Evolutionary conservation across 1,284 basidiomycete species (phyloP).

Genomic region (Ceratobasidium sp.): DNA sequence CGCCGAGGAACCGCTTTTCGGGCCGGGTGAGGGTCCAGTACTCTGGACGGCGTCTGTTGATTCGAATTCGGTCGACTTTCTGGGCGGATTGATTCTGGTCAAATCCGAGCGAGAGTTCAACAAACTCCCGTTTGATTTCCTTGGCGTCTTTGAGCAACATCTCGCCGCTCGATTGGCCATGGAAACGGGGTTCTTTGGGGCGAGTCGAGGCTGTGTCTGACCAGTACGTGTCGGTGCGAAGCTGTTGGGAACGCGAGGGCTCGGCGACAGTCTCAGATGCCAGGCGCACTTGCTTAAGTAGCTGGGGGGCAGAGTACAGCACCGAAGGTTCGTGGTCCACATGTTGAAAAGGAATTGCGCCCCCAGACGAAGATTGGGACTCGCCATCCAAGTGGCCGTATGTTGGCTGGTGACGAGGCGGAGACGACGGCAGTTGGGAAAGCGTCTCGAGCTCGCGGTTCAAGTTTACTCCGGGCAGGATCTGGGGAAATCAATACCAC

Average conservation of each 20-base stretch:
- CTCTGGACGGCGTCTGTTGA: not conserved
- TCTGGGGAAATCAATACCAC: not conserved
- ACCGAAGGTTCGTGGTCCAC: not conserved
- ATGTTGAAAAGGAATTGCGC: not conserved
- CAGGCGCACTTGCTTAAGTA: constrained; percentile 27
- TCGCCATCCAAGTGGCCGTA: not conserved
- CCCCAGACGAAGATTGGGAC: not conserved
- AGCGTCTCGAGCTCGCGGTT: constrained; percentile 29
- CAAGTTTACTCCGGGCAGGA: constrained; percentile 24
- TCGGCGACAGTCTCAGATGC: not conserved
- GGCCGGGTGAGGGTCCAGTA: constrained; percentile 15
- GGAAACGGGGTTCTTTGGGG: constrained; percentile 17
- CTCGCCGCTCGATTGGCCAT: constrained; percentile 33
- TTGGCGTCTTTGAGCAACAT: constrained; percentile 24
- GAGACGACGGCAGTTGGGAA: not conserved
- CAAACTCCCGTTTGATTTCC: constrained; percentile 20
- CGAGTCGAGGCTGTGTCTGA: constrained; percentile 25
- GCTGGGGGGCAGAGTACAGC: not conserved
- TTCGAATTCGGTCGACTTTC: not conserved
- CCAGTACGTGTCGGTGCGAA: constrained; percentile 22
- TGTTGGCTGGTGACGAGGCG: not conserved
- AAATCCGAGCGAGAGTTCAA: not conserved
- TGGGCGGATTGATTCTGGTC: not conserved
- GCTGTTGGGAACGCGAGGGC: not conserved
- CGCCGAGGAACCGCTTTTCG: not conserved